Evolutionary conservation across 2,329 filamentous ascomycete species (phyloP), one percentile per base, ranked within the genome.

Genomic region (Ophiocordyceps australis): DNA sequence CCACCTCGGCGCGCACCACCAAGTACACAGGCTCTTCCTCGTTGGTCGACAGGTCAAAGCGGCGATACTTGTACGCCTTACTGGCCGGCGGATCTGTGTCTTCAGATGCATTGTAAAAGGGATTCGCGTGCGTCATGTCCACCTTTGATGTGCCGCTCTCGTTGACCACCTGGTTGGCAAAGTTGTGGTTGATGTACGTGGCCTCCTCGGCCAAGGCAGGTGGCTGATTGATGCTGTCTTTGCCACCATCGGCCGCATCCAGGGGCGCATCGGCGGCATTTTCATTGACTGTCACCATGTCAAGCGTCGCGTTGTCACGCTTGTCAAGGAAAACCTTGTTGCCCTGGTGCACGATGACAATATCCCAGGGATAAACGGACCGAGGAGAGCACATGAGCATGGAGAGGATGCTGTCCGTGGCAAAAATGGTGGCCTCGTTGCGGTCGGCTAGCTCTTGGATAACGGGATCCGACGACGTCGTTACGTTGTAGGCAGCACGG

Each of bases 121-220:
- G 89, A 59, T 95, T 94, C 48, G 79, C 74, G 58, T 93, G 65
- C 31, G 71, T 46, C 74, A 95, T 89, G 40, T 79, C 69, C 36
- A 83, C 64, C 63, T 89, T 91, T 49, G 71, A 60, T 34, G 59
- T 65, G 35, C 82, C 70, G 39, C 65, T 77, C 62, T 98, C 89
- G 41, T 71, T 55, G 38, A 98, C 85, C 26, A 91, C 82, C 62
- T 98, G 89, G 54, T 92, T 81, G 40, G 82, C 79, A 54, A 98
- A 98, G 64, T 95, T 92, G 68, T 95, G 89, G 71, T 98, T 98
- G 69, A 98, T 98, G 62, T 94, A 91, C 27, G 89, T 98, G 28
- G 89, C 89, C 59, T 98, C 89, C 53, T 94, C 77, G 45, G 91
- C 86, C 30, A 98, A 73, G 28, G 85, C 82, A 28, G 63, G 59